Conservation (phyloP, 23 red algal species). For the Cyanidium caldarium region DNA sequence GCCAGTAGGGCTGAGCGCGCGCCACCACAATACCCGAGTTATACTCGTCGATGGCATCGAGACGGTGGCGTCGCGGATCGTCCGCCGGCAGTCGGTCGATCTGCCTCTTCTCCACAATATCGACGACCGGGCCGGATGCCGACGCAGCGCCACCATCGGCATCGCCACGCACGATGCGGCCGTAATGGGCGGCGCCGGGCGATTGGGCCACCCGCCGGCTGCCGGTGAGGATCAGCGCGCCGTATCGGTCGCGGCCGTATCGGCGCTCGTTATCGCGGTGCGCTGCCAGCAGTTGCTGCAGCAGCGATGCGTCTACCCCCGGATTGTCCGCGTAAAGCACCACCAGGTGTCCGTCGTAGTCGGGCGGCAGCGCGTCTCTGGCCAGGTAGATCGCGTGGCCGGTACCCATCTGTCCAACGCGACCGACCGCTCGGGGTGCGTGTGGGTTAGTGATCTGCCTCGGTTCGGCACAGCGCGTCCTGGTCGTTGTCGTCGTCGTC, state of each 20-base stretch:
- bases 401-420: constrained; percentile 71
- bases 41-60: constrained; percentile 71
- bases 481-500: too few species aligned
- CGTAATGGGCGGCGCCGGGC: constrained; percentile 30
- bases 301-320: constrained; percentile 49
- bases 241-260: constrained; percentile 13
- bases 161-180: constrained; percentile 52
- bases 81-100: constrained; percentile 24
- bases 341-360: constrained; percentile 43
- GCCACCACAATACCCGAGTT: constrained; percentile 97
- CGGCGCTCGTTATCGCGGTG: constrained; percentile 6
- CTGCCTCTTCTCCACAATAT: constrained; percentile 93
- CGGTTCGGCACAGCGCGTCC: too few species aligned
- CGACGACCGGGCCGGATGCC: constrained; percentile 6
- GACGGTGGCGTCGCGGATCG: constrained; percentile 4
- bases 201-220: constrained; percentile 11
- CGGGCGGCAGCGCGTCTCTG: constrained; percentile 29
- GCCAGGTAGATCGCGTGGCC: constrained; percentile 73
- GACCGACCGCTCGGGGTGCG: too few species aligned
- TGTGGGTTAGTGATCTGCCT: too few species aligned
- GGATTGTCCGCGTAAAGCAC: constrained; percentile 87
- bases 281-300: constrained; percentile 21
- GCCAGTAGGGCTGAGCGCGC: constrained; percentile 18
- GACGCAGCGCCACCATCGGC: constrained; percentile 4
- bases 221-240: constrained; percentile 75